Conservation (phyloP, 352 stramenopile species). For the Pythium periplocum region DNA sequence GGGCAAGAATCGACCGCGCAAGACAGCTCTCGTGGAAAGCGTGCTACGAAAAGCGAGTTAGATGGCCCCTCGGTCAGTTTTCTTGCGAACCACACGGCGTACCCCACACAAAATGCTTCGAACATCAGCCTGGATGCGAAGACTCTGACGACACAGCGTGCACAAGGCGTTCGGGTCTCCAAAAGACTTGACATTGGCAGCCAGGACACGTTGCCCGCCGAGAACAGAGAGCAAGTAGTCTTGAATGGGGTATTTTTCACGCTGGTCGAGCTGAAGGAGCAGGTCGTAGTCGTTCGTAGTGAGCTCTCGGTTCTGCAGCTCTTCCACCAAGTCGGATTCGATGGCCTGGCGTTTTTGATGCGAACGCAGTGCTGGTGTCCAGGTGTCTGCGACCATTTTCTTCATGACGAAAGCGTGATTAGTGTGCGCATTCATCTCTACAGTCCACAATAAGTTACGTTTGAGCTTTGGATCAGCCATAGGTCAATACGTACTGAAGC, state of each 20-base stretch:
- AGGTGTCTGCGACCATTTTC: conserved; percentile 48
- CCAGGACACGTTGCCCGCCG: conserved; percentile 30
- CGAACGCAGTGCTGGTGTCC: conserved; percentile 43
- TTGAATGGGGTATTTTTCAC: conserved; percentile 56
- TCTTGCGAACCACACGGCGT: conserved; percentile 1
- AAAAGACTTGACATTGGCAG: conserved; percentile 49
- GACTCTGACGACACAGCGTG: conserved; percentile 50
- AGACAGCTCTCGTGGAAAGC: conserved; percentile 76
- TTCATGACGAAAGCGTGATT: conserved; percentile 77
- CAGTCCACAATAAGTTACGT: no score
- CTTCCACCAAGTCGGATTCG: conserved; percentile 37
- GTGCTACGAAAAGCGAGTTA: conserved; percentile 21
- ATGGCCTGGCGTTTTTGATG: conserved; percentile 19
- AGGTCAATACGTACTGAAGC: conserved; percentile 49
- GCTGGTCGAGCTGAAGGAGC: conserved; percentile 60
- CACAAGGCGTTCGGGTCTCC: conserved; percentile 31
- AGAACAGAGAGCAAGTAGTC: conserved; percentile 62
- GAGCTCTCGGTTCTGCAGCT: conserved; percentile 67
- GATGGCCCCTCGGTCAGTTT: no score
- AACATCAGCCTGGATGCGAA: conserved; percentile 53
- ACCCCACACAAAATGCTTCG: conserved; percentile 51
- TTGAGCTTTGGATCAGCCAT: not conserved
- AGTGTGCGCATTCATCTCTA: conserved; percentile 50
- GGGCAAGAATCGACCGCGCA: conserved; percentile 55
- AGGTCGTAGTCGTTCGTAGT: conserved; percentile 84